Evolutionary conservation across 2,329 filamentous ascomycete genomes (phyloP), one percentile per base, ranked within the genome.

Genomic region (Bipolaris victoriae): DNA sequence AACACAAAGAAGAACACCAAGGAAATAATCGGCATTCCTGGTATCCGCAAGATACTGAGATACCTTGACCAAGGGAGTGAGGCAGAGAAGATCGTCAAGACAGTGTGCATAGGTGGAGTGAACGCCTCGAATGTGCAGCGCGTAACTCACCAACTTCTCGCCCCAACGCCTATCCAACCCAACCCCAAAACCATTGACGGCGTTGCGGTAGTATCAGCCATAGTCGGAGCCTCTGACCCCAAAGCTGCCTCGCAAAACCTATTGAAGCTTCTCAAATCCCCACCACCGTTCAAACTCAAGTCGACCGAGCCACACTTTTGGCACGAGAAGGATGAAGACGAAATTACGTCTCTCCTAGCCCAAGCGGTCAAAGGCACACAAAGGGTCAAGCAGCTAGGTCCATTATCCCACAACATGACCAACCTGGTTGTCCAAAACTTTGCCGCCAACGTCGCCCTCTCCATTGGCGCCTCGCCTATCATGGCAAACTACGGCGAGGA

Each of bases 391-490:
- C 74, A 80, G 2, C 81, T 78, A 41, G 88, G 85, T 55, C 92
- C 93, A 0, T 82, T 98, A 20, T 90, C 90, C 49, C 94, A 98
- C 78, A 97, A 97, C 78, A 98, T 98, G 91, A 98, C 95, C 51
- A 98, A 98, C 74, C 83, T 93, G 50, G 94, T 98, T 0, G 94
- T 97, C 20, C 92, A 97, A 71, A 97, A 97, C 78, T 90, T 98
- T 69, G 91, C 93, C 15, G 94, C 95, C 50, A 97, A 96, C 71
- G 89, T 97, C 3, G 92, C 91, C 37, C 83, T 97, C 15, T 86
- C 89, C 33, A 83, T 96, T 50, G 94, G 94, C 35, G 90, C 90
- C 11, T 95, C 90, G 18, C 94, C 94, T 37, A 97, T 97, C 76
- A 98, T 98, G 94, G 88, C 92, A 7, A 93, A 91, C 75, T 90